Base-by-base conservation (phyloP, 2,329 filamentous ascomycete species). In the Colletotrichum godetiae region DNA sequence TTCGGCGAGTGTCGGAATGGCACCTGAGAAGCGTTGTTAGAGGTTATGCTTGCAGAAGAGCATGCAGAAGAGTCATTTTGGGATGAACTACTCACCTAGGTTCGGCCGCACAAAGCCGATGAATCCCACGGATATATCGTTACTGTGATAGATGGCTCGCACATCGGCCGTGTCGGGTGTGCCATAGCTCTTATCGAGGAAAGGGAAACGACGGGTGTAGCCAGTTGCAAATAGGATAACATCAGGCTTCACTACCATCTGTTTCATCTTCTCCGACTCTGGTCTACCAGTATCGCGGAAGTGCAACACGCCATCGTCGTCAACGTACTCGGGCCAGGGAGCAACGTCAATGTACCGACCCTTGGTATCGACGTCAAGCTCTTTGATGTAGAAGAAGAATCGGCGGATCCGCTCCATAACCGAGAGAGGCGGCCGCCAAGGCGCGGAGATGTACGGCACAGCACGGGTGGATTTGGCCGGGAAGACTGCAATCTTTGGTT, bases 1-100 rank as follows among this genome's bases (percentile, higher is more conserved):
- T 74, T 88, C 86, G 3, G 86, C 81, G 2, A 88, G 80, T 0
- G 86, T 84, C 11, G 86, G 86, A 27, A 88, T 88, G 2, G 86
- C 86, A 2, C 70, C 70, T 73, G 5, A 6, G 1, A 15, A n/a
- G 5, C 12, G 1, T 13, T 60, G 22, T 70, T 52, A 73, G 67
- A 15, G 19, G 22, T 10, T 3, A 19, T 1, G 12, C 4, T 49
- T 35, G 33, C 19, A 7, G 3, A 49, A 7, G 6, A 24, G 12
- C 4, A 22, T 35, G 33, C 19, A 7, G 3, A 49, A 7, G 6
- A 24, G 24, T 1, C 2, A 15, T 19, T 1, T 4, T 22, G 3
- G 1, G 15, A 12, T 2, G 3, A 24, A 13, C 3, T 4, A 2
- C 35, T 42, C 49, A 82, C 84, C 84, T 42, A 86, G 79, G 12